These are phyloP conservation scores for Penicillium verhagenii DNA, from an alignment of 495 filamentous ascomycete genomes.

Conservation along the genomic window DNA sequence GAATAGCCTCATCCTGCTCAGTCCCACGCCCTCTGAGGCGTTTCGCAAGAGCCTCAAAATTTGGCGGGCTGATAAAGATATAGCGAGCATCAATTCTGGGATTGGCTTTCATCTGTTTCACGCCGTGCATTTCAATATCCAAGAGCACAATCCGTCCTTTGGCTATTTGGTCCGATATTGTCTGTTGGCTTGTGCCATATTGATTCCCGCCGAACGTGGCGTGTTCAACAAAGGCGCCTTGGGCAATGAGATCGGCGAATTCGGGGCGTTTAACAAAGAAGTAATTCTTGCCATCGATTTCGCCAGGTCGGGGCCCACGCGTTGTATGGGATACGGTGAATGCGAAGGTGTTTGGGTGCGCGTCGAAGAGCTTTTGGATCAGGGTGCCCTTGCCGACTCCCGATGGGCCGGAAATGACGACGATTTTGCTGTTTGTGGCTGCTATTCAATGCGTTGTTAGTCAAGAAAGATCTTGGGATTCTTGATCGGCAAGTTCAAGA, in stretches of 20 bases:
- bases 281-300: conserved; percentile 71
- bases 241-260: conserved; percentile 61
- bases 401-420: conserved; percentile 79
- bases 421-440: not conserved
- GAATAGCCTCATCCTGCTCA: conserved; percentile 69
- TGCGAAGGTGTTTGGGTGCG: conserved; percentile 67
- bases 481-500: not conserved
- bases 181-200: conserved; percentile 76
- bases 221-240: conserved; percentile 75
- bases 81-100: conserved; percentile 62
- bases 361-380: conserved; percentile 61
- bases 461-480: not conserved
- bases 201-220: conserved; percentile 73
- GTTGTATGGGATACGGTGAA: conserved; percentile 72
- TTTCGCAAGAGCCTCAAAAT: conserved; percentile 62
- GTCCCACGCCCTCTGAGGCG: conserved; percentile 73
- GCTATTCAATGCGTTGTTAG: not conserved
- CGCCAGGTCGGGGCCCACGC: conserved; percentile 67
- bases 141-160: conserved; percentile 49
- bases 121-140: conserved; percentile 75
- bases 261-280: conserved; percentile 64
- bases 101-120: conserved; percentile 79
- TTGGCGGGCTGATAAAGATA: conserved; percentile 75
- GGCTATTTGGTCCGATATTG: conserved; percentile 64
- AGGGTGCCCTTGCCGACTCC: conserved; percentile 86